Evolutionary conservation across 2,329 filamentous ascomycete species (phyloP), one percentile per base, ranked within the genome.

Genomic region (Beauveria rudraprayagi): DNA sequence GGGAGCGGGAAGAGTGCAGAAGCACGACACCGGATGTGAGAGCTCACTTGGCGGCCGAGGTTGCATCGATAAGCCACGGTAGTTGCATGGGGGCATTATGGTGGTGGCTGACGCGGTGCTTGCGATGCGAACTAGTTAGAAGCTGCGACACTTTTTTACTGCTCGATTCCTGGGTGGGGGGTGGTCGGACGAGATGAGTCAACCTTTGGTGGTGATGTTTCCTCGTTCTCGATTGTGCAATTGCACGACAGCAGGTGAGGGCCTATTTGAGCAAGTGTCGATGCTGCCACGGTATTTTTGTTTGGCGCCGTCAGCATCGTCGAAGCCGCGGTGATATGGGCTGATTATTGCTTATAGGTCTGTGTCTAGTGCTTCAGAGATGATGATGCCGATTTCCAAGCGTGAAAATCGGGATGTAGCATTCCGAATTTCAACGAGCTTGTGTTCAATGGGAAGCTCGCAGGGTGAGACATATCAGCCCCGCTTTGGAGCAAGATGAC

Each of bases 81-180:
- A 44, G 55, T 40, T 24, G 44, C 26, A 44, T 41, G 24, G 47
- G 28, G 34, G 9, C 52, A 40, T 34, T 30, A 16, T n/a, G n/a
- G 14, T 26, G 55, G 55, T 59, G 56, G 56, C 56, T 59, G 56
- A 59, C 48, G 56, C 47, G n/a, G 47, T 59, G 56, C 47, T 37
- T 28, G 56, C 37, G 56, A 59, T 59, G 56, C 56, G 37, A 52
- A 59, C 56, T 44, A 52, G 56, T 47, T 44, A 52, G 56, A 52
- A 44, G 40, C 24, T 37, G 3, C 17, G 22, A 59, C 56, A 26
- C 56, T 40, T 59, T 52, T 41, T 59, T 46, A 16, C 19, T 37
- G 24, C n/a, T 17, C 22, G n/a, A 10, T 54, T 41, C 16, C 10
- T 3, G 5, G 11, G 34, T 11, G 10, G 34, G 14, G 5, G 30